A percentile compares a stretch with the other conserved stretches of the same genome.
phyloP scores from a whole-genome alignment of 129 eudicot genomes.

The Escallonia rubra region DNA sequence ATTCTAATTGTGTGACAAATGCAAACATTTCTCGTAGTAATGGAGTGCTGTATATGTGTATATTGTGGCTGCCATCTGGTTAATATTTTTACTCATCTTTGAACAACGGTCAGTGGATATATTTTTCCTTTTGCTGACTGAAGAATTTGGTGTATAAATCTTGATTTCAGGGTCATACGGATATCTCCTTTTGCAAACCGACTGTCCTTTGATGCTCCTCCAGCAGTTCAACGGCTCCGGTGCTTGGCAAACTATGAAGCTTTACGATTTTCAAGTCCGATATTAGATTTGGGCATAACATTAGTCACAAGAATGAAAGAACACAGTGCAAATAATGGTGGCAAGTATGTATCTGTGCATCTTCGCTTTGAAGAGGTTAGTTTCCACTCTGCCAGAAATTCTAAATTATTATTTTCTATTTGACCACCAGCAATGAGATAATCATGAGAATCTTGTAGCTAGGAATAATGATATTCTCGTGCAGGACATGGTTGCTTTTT shows the following conservation, averaged over 20 bases:
- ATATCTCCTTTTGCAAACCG: slow-evolving; percentile 99
- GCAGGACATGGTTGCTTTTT: slow-evolving; percentile 99
- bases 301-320: slow-evolving; percentile 90
- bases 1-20: no score
- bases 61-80: not conserved
- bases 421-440: slow-evolving; percentile 1
- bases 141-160: not conserved
- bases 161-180: slow-evolving; percentile 71
- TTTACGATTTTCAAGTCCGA: slow-evolving; percentile 71
- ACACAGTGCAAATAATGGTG: slow-evolving; percentile 67
- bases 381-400: slow-evolving; percentile 7
- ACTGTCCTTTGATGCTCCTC: slow-evolving; percentile 93
- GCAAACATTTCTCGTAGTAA: no score
- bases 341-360: slow-evolving; percentile 94
- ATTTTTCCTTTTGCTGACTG: slow-evolving; percentile 3
- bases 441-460: slow-evolving; percentile 8
- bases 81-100: not conserved
- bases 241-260: slow-evolving; percentile 97
- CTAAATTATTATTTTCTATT: not conserved
- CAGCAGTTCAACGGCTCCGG: slow-evolving; percentile 82
- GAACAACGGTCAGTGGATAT: not conserved
- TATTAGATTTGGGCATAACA: slow-evolving; percentile 54
- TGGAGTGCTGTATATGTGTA: not conserved
- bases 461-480: slow-evolving; percentile 14
- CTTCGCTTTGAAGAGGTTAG: slow-evolving; percentile 98